Base-by-base conservation (phyloP, 2,329 filamentous ascomycete species). In the Elsinoe fawcettii region DNA sequence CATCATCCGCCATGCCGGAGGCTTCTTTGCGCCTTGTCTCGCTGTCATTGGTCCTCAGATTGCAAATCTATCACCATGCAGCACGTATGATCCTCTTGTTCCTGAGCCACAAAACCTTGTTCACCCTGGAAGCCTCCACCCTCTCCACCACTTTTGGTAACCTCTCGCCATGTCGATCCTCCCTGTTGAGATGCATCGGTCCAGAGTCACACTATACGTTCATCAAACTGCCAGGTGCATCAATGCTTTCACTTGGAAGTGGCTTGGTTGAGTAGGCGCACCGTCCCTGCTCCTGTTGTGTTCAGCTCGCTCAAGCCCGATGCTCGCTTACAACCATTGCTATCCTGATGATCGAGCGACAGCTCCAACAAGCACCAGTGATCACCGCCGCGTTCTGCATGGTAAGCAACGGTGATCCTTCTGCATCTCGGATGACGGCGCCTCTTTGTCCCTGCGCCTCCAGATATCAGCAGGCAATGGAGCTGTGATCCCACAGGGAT, bases 41-140 rank as follows among this genome's bases (percentile, higher is more conserved):
- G 3, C 22, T 37, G 9, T 25, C 49, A 53, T 53, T 53, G 49
- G 49, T n/a, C 20, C 34, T 23, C 34, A 34, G 30, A 53, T 12
- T 53, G 34, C 12, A 20, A 9, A 25, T 53, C 49, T 16, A 53
- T 37, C 32, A 25, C 34, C 16, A 20, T 34, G 18, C 32, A 14
- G 16, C 12, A n/a, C 30, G 14, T 8, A 39, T 53, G 46, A 34
- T 14, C 46, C 49, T 30, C 32, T 39, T 37, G 32, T 53, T 39
- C 49, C 32, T 39, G 49, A 39, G 7, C 49, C 49, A 25, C 32
- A 30, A 53, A 39, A 53, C 49, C 46, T 51, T 32, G 46, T 51
- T 22, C 5, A n/a, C 32, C 32, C 49, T 32, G 16, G 16, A 9
- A 39, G 16, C 27, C 27, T 18, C 49, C 30, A 53, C 32, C 14